phyloP scores from a whole-genome alignment of 148 eudicot species.

The Cornus florida region DNA sequence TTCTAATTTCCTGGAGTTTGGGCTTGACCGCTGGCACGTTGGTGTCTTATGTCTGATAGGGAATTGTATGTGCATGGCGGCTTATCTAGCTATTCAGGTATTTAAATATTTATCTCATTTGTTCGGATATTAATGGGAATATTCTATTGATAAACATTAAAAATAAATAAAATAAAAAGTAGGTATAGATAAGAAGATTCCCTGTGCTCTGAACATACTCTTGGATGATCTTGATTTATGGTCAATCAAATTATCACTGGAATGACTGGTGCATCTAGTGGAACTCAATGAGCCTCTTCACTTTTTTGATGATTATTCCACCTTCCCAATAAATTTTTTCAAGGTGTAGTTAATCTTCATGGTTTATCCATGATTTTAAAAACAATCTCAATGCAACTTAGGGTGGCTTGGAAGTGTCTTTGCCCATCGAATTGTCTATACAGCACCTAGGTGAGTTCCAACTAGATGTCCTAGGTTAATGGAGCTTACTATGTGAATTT shows the following conservation, averaged over 20 bases:
- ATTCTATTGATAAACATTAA: not conserved
- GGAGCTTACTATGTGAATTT: too few species aligned
- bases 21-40: conserved; percentile 75
- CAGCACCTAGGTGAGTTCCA: not conserved
- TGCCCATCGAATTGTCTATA: not conserved
- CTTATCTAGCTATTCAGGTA: conserved; percentile 94
- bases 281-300: not conserved
- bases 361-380: too few species aligned
- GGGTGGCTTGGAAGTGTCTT: not conserved
- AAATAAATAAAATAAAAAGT: too few species aligned
- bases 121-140: not conserved
- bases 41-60: conserved; percentile 90
- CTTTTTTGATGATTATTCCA: not conserved
- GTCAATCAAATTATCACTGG: not conserved
- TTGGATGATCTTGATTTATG: not conserved
- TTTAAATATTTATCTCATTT: not conserved
- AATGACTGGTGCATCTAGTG: not conserved
- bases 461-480: not conserved
- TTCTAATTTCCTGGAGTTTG: conserved; percentile 50
- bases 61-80: conserved; percentile 94
- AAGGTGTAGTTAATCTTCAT: not conserved
- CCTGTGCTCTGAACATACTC: not conserved
- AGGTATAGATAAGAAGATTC: not conserved
- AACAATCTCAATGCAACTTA: not conserved
- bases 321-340: not conserved